Percentiles rank a stretch among this genome's conserved stretches.
Conservation (phyloP, 2,329 filamentous ascomycete species). For the Aspergillus transmontanensis region DNA sequence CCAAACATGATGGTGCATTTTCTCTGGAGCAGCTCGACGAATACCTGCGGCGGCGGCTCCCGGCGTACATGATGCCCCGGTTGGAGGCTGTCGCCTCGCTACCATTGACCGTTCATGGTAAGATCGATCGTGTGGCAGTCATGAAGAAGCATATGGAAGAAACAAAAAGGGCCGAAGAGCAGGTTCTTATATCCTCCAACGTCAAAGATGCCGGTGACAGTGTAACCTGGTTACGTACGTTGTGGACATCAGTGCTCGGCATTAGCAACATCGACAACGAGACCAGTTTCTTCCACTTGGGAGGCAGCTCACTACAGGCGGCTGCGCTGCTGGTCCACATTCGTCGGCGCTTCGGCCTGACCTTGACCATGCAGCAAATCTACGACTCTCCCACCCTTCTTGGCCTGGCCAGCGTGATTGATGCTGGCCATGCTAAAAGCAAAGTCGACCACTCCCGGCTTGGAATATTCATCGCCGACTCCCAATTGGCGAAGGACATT, state of each 20-base stretch:
- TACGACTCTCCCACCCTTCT: neutral
- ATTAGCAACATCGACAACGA: neutral
- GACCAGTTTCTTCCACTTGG: neutral
- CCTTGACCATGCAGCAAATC: neutral
- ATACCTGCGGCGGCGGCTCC: neutral
- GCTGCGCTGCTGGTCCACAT: neutral
- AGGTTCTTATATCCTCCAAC: neutral
- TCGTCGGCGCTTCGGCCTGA: neutral
- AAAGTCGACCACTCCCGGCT: neutral
- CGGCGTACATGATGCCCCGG: neutral
- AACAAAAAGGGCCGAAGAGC: neutral
- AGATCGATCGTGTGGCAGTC: neutral
- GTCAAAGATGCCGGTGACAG: neutral
- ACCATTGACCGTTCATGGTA: neutral
- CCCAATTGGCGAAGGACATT: neutral
- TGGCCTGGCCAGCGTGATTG: neutral
- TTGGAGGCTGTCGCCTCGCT: neutral
- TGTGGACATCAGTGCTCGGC: neutral
- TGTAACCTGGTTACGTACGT: neutral
- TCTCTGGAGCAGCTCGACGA: neutral
- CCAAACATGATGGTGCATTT: neutral
- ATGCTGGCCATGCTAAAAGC: neutral
- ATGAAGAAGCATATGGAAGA: neutral
- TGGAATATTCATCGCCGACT: neutral
- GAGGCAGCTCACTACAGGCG: slow-evolving; percentile 2